phyloP scores from a whole-genome alignment of 1,284 basidiomycete species.

The Microbotryum intermedium region DNA sequence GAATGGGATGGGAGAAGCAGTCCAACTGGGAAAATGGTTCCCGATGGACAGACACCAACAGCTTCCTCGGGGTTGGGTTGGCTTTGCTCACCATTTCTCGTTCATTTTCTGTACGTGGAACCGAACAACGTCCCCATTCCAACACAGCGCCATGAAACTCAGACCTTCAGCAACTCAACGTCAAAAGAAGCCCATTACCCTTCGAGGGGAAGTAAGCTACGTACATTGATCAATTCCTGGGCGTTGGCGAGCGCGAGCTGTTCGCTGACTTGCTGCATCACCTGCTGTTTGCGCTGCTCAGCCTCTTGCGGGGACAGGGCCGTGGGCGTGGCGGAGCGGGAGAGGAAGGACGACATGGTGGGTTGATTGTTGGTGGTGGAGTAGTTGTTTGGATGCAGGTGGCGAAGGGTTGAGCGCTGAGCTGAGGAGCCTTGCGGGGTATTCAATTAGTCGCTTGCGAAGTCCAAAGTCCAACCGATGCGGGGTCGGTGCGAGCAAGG shows the following conservation, averaged over 20 bases:
- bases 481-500: too few species aligned
- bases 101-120: conserved; percentile 29
- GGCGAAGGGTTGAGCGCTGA: too few species aligned
- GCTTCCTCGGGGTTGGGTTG: background rate
- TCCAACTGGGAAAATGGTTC: background rate
- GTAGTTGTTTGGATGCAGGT: too few species aligned
- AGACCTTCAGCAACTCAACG: background rate
- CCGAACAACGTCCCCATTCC: too few species aligned
- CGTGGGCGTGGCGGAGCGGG: background rate
- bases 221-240: conserved; percentile 69
- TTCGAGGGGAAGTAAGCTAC: conserved; percentile 21
- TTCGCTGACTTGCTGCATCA: conserved; percentile 59
- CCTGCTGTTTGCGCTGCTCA: conserved; percentile 49
- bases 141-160: too few species aligned
- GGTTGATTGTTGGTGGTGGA: background rate
- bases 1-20: background rate
- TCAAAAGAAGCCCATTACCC: background rate
- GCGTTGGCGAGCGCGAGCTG: conserved; percentile 63
- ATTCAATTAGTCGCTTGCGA: too few species aligned
- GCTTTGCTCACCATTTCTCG: conserved; percentile 30
- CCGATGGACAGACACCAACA: background rate
- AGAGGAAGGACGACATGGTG: conserved; percentile 15
- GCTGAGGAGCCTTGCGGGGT: too few species aligned
- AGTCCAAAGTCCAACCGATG: too few species aligned
- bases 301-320: conserved; percentile 6